phyloP scores from a whole-genome alignment of 441 rosid genomes.

The Iberis amara region DNA sequence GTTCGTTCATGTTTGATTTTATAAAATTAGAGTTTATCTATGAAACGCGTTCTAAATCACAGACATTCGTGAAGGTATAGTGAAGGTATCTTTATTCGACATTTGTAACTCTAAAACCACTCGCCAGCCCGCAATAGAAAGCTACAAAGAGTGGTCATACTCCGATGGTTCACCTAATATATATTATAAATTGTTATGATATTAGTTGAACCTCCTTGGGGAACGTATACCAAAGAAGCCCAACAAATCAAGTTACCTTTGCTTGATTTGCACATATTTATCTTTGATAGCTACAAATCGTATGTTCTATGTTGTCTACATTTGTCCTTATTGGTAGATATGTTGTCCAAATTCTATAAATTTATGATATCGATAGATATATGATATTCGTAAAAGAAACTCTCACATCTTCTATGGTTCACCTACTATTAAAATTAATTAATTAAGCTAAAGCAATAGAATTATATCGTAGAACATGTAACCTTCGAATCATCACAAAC shows the following conservation, averaged over 20 bases:
- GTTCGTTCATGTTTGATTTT: too few species aligned
- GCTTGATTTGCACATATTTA: conserved; percentile 31
- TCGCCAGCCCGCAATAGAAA: too few species aligned
- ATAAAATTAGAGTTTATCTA: too few species aligned
- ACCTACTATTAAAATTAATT: too few species aligned
- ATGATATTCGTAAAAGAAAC: conserved; percentile 16
- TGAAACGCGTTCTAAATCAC: too few species aligned
- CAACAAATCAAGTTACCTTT: conserved; percentile 30
- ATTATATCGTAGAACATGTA: too few species aligned
- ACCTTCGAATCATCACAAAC: too few species aligned
- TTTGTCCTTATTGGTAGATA: conserved; percentile 21
- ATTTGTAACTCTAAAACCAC: too few species aligned
- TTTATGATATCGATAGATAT: background rate
- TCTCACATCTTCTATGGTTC: background rate
- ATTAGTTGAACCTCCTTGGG: conserved; percentile 28
- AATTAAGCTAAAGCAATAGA: too few species aligned
- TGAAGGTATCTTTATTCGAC: too few species aligned
- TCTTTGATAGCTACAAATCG: conserved; percentile 21
- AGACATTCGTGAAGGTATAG: too few species aligned
- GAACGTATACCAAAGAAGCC: conserved; percentile 19
- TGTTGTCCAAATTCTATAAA: conserved; percentile 10
- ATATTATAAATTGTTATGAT: conserved; percentile 4
- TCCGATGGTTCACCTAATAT: conserved; percentile 27
- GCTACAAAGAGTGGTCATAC: conserved; percentile 15
- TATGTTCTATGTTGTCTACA: conserved; percentile 18